Conservation (phyloP, 768 basidiomycete species). For the Hygrophorus russula region DNA sequence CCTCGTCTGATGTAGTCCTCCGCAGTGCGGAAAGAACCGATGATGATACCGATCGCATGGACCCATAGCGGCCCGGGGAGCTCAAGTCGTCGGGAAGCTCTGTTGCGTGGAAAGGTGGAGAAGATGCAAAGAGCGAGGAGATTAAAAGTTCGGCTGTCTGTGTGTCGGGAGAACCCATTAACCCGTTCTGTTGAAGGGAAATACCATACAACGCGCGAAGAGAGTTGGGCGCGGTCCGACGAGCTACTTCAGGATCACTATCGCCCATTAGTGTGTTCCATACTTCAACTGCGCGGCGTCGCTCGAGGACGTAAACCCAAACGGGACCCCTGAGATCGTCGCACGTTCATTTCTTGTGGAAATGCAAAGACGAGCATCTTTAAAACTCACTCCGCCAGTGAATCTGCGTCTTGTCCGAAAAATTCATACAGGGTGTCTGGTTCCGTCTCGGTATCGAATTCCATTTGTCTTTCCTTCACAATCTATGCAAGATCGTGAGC, state of each 20-base stretch:
- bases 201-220: slow-evolving; percentile 61
- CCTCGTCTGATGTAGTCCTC: slow-evolving; percentile 26
- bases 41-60: slow-evolving; percentile 34
- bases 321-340: slow-evolving; percentile 53
- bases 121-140: slow-evolving; percentile 66
- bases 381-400: slow-evolving; percentile 61
- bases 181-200: slow-evolving; percentile 41
- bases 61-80: slow-evolving; percentile 19
- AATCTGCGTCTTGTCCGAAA: slow-evolving; percentile 67
- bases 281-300: slow-evolving; percentile 71
- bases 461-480: slow-evolving; percentile 83
- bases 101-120: slow-evolving; percentile 64
- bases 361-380: slow-evolving; percentile 2
- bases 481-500: slow-evolving; percentile 33
- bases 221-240: slow-evolving; percentile 45
- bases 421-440: slow-evolving; percentile 70
- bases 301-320: slow-evolving; percentile 88
- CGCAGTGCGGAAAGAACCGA: slow-evolving; percentile 35
- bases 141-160: slow-evolving; percentile 75
- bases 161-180: slow-evolving; percentile 62
- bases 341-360: neutral
- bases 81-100: slow-evolving; percentile 40
- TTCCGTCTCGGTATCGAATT: slow-evolving; percentile 76
- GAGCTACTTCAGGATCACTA: slow-evolving; percentile 46
- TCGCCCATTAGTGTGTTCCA: slow-evolving; percentile 71